These are phyloP conservation scores for Gilbertella persicaria DNA, from an alignment of 371 early-diverging fungal genomes.

Conservation along the genomic window DNA sequence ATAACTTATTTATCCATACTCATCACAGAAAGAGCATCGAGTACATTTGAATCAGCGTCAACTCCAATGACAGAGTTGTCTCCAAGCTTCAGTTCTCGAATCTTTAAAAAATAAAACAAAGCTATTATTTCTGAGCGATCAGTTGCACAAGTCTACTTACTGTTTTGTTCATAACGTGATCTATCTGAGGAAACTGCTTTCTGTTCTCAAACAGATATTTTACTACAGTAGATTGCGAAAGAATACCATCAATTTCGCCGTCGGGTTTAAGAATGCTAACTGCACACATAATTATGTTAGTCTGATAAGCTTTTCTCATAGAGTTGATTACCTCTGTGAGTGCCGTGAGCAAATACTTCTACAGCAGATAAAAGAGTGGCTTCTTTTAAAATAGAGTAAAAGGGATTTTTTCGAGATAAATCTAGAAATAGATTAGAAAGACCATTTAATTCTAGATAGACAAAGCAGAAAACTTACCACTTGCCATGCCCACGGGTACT, in stretches of 20 bases:
- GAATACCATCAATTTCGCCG: constrained; percentile 59
- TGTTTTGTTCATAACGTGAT: constrained; percentile 38
- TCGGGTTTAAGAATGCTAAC: constrained; percentile 61
- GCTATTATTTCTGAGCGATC: neutral
- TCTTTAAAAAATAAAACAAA: constrained; percentile 12
- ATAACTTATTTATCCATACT: constrained; percentile 29
- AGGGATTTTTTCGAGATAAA: constrained; percentile 81
- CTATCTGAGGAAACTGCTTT: constrained; percentile 38
- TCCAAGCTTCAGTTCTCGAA: constrained; percentile 55
- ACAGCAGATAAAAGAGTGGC: constrained; percentile 72
- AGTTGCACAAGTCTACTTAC: constrained; percentile 22
- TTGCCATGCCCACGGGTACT: constrained; percentile 65
- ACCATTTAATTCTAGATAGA: constrained; percentile 1
- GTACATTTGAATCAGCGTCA: constrained; percentile 37
- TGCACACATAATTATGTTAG: too few relatives aligned
- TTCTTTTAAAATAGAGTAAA: constrained; percentile 76
- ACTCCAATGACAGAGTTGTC: constrained; percentile 56
- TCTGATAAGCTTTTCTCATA: too few relatives aligned
- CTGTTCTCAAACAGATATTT: constrained; percentile 60
- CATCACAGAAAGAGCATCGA: constrained; percentile 61
- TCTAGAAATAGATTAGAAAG: constrained; percentile 37
- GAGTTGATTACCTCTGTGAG: constrained; percentile 77
- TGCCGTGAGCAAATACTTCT: constrained; percentile 73
- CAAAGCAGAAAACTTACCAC: too few relatives aligned
- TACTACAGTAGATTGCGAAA: constrained; percentile 78